phyloP scores from a whole-genome alignment of 495 filamentous ascomycete genomes.

The Parachaetomium inaequale region DNA sequence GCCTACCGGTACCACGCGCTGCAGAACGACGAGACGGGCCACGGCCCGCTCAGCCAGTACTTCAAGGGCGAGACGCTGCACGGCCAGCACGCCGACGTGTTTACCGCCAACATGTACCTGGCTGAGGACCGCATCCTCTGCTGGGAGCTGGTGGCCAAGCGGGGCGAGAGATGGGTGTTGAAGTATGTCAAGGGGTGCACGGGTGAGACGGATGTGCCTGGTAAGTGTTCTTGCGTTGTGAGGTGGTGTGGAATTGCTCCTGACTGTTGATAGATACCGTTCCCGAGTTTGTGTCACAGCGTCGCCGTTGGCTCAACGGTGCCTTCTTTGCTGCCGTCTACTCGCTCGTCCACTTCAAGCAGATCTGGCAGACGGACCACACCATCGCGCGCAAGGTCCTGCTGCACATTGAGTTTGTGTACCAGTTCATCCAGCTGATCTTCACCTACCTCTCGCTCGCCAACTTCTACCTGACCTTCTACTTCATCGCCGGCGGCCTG shows the following conservation, averaged over 20 bases:
- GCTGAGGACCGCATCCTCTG: constrained; percentile 98
- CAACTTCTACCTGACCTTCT: constrained; percentile 99
- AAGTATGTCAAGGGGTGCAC: constrained; percentile 95
- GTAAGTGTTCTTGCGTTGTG: constrained; percentile 47
- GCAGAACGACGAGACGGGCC: constrained; percentile 93
- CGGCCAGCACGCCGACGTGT: constrained; percentile 95
- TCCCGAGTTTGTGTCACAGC: constrained; percentile 94
- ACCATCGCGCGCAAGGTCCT: constrained; percentile 83
- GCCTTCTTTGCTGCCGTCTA: constrained; percentile 99
- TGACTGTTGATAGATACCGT: constrained; percentile 54
- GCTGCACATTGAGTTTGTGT: constrained; percentile 92
- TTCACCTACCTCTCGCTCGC: constrained; percentile 98
- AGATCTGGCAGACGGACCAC: constrained; percentile 94
- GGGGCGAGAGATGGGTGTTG: constrained; percentile 91
- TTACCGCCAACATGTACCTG: constrained; percentile 99
- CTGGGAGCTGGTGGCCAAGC: constrained; percentile 97
- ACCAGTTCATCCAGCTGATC: constrained; percentile 83
- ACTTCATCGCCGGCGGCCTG: constrained; percentile 95
- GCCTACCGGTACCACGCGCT: constrained; percentile 96
- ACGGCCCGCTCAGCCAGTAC: constrained; percentile 95
- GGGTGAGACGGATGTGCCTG: constrained; percentile 96
- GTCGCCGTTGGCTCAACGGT: constrained; percentile 95
- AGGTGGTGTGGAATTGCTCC: background rate
- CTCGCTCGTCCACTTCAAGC: constrained; percentile 88
- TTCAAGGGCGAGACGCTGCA: constrained; percentile 99